Conservation (phyloP, 257 asterid genomes). For the Prunella vulgaris region DNA sequence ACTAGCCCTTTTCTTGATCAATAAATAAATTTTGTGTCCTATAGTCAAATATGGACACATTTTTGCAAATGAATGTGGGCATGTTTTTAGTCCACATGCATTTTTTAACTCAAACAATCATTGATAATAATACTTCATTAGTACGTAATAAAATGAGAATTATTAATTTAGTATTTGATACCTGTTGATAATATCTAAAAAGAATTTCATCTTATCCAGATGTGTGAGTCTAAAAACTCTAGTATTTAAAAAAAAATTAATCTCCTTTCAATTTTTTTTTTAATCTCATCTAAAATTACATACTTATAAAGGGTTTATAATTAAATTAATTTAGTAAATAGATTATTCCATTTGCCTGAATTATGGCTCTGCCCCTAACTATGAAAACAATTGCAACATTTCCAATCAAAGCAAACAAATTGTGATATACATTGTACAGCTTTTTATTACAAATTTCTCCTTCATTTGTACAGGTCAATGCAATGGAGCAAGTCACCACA, state of each 20-base stretch:
- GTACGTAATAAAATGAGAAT: neutral
- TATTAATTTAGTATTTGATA: no score
- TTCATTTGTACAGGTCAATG: slow-evolving; percentile 29
- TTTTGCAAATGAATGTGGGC: slow-evolving; percentile 21
- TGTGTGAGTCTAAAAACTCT: no score
- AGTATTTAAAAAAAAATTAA: no score
- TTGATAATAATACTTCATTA: neutral
- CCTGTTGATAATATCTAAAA: neutral
- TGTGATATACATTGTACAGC: slow-evolving; percentile 22
- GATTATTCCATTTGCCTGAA: no score
- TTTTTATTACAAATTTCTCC: slow-evolving; percentile 28
- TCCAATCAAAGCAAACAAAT: neutral
- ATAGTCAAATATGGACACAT: neutral
- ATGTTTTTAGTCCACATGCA: slow-evolving; percentile 35
- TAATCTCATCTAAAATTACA: no score
- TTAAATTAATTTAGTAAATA: no score
- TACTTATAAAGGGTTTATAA: no score
- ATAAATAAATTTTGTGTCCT: neutral
- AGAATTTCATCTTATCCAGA: no score
- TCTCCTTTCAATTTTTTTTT: no score
- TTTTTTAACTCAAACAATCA: slow-evolving; percentile 14
- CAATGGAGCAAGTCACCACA: slow-evolving; percentile 23
- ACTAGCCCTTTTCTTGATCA: neutral
- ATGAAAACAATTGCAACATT: neutral
- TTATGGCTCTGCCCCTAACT: no score